A percentile compares a stretch with the other conserved stretches of the same genome.
Evolutionary conservation across 108 stramenopile species (phyloP).

Genomic region (Chaetoceros tenuissimus): DNA sequence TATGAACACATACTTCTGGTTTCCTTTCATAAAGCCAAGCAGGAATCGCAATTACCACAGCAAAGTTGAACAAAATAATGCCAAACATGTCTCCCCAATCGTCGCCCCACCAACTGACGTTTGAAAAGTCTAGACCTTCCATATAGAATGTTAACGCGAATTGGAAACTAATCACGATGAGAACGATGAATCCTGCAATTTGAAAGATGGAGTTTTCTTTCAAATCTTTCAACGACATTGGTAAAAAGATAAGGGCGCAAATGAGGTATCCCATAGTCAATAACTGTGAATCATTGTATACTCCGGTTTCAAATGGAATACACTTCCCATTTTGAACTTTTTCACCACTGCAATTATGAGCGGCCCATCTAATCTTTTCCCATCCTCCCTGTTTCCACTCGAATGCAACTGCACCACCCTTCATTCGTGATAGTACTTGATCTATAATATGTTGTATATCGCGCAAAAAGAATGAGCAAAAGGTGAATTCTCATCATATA

Average conservation of each 20-base stretch:
- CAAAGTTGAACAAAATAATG: conserved; percentile 65
- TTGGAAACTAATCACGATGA: conserved; percentile 22
- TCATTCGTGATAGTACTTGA: conserved; percentile 16
- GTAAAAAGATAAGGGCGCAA: conserved; percentile 31
- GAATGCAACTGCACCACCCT: neutral
- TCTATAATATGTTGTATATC: conserved; percentile 38
- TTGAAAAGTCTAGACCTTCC: conserved; percentile 19
- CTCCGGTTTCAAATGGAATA: conserved; percentile 28
- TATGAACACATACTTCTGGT: conserved; percentile 24
- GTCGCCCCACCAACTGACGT: conserved; percentile 38
- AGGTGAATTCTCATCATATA: no score
- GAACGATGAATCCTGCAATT: conserved; percentile 37
- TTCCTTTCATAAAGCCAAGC: conserved; percentile 74
- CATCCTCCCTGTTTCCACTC: conserved; percentile 5
- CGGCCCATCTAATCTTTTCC: conserved; percentile 22
- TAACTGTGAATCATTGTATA: conserved; percentile 13
- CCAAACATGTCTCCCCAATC: conserved; percentile 43
- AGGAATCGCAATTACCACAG: conserved; percentile 60
- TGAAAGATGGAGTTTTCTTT: conserved; percentile 48
- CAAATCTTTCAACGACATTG: conserved; percentile 51
- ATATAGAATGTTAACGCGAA: conserved; percentile 24
- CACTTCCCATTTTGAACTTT: conserved; percentile 31
- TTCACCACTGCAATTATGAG: conserved; percentile 18
- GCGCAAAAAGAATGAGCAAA: no score
- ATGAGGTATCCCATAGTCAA: conserved; percentile 43